Conservation (phyloP, 1,284 basidiomycete genomes). For the Entoloma clypeatum region DNA sequence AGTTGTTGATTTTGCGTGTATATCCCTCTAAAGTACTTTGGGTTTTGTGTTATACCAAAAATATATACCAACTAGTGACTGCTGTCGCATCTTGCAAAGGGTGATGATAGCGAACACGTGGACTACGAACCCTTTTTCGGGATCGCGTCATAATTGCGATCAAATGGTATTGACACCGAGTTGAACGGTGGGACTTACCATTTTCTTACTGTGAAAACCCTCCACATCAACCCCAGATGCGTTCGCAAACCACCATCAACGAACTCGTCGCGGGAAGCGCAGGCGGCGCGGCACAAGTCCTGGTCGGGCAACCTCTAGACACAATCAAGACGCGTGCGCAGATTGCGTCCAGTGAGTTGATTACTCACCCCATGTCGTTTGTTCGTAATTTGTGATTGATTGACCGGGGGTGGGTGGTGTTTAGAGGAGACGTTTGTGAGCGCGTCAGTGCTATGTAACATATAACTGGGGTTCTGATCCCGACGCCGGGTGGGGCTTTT, state of each 20-base stretch:
- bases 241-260: conserved; percentile 51
- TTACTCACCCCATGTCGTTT: too few species aligned
- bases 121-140: too few species aligned
- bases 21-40: too few species aligned
- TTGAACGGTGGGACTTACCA: conserved; percentile 3
- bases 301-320: conserved; percentile 86
- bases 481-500: too few species aligned
- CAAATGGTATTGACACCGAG: background rate
- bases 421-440: conserved; percentile 79
- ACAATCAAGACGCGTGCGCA: conserved; percentile 84
- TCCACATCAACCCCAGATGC: conserved; percentile 10
- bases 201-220: background rate
- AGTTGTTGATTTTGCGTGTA: too few species aligned
- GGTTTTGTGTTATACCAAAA: too few species aligned
- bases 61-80: too few species aligned
- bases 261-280: conserved; percentile 77
- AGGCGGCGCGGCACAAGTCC: conserved; percentile 76
- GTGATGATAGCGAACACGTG: too few species aligned
- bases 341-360: conserved; percentile 62
- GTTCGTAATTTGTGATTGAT: background rate
- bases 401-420: conserved; percentile 10
- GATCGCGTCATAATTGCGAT: conserved; percentile 16
- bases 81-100: too few species aligned
- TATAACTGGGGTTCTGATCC: background rate
- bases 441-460: conserved; percentile 17